These are phyloP conservation scores for Candida berthetii DNA, from an alignment of 805 yeast genomes.

Conservation along the genomic window DNA sequence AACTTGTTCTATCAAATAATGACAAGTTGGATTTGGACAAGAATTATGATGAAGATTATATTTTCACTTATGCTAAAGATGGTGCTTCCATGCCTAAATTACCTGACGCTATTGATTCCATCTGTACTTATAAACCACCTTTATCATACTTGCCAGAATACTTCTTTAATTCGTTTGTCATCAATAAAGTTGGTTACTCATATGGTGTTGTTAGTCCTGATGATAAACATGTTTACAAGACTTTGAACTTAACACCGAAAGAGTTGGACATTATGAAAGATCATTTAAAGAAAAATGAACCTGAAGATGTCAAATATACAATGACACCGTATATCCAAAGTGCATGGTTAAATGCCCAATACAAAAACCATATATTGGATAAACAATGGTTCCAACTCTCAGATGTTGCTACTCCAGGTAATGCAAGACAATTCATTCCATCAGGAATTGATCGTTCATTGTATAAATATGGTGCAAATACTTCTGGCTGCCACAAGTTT, in stretches of 20 bases:
- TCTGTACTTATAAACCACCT: constrained; percentile 10
- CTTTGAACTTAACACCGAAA: constrained; percentile 2
- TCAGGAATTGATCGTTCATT: constrained; percentile 3
- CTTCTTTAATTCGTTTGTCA: constrained; percentile 2
- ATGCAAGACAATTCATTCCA: constrained; percentile 12
- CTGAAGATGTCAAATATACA: constrained; percentile 5
- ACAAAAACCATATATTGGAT: background rate
- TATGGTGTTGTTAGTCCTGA: constrained; percentile 1
- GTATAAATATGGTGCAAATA: constrained; percentile 13
- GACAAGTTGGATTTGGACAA: background rate
- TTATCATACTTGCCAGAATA: constrained; percentile 6
- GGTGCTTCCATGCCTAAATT: constrained; percentile 4
- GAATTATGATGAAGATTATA: background rate
- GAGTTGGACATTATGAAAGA: background rate
- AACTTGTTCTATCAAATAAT: background rate
- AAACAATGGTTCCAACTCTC: constrained; percentile 5
- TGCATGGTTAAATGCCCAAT: constrained; percentile 12
- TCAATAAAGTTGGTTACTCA: constrained; percentile 1
- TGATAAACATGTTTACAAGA: constrained; percentile 7
- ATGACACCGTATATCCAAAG: constrained; percentile 13
- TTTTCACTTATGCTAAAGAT: constrained; percentile 10
- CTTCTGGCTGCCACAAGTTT: constrained; percentile 12
- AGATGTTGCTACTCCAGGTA: constrained; percentile 13
- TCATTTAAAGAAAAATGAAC: background rate
- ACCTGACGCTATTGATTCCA: constrained; percentile 12